Evolutionary conservation across 2,329 filamentous ascomycete species (phyloP).

Genomic region (Penicillium vulpinum): DNA sequence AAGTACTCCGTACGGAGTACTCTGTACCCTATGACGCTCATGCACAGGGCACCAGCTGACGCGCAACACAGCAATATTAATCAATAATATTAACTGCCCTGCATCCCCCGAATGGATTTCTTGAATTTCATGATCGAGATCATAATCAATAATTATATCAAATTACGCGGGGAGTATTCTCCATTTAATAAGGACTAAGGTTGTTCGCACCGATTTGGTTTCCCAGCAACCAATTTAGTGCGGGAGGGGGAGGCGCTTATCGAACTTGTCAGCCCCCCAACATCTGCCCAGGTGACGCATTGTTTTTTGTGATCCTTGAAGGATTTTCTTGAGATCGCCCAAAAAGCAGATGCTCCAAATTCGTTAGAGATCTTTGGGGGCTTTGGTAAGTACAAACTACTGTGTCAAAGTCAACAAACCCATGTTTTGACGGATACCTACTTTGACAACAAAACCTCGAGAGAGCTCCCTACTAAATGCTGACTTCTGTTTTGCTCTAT

Average conservation of each 20-base stretch:
- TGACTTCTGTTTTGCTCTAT: not conserved
- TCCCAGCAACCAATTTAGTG: slow-evolving; percentile 14
- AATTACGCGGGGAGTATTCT: slow-evolving; percentile 10
- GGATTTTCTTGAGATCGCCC: slow-evolving; percentile 4
- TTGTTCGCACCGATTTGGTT: not conserved
- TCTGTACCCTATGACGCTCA: slow-evolving; percentile 16
- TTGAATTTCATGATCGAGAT: not conserved
- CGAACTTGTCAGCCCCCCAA: slow-evolving; percentile 10
- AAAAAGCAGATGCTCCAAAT: slow-evolving; percentile 16
- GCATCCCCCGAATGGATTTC: not conserved
- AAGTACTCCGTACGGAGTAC: too few relatives aligned
- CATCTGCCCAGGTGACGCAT: slow-evolving; percentile 1
- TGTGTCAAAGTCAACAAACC: slow-evolving; percentile 13
- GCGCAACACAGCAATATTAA: slow-evolving; percentile 7
- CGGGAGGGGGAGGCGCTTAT: slow-evolving; percentile 19
- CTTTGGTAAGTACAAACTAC: slow-evolving; percentile 2
- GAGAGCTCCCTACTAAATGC: not conserved
- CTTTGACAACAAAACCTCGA: slow-evolving; percentile 11
- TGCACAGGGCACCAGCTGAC: slow-evolving; percentile 16
- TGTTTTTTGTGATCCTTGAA: slow-evolving; percentile 12
- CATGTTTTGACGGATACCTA: slow-evolving; percentile 3
- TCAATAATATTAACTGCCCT: slow-evolving; percentile 1
- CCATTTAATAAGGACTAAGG: not conserved
- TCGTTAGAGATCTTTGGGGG: slow-evolving; percentile 13
- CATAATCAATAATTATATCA: slow-evolving; percentile 3